phyloP scores from a whole-genome alignment of 2,329 filamentous ascomycete species.

The Beauveria sp. region DNA sequence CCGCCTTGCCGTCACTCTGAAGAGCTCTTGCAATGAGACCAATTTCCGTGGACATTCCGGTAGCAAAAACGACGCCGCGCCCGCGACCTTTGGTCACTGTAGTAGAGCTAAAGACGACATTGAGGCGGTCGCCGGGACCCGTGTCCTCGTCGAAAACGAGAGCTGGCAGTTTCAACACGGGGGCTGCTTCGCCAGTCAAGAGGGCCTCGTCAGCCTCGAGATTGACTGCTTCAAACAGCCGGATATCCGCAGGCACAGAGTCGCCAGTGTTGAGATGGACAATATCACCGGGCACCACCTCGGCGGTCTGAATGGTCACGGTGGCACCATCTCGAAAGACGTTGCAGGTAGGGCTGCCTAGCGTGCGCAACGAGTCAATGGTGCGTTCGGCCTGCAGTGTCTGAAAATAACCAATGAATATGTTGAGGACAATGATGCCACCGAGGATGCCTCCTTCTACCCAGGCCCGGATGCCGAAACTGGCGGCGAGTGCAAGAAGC shows the following conservation, averaged over 20 bases:
- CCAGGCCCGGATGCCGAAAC: constrained; percentile 42
- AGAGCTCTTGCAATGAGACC: constrained; percentile 43
- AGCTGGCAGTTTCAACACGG: constrained; percentile 41
- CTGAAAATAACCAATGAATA: constrained; percentile 39
- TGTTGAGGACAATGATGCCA: constrained; percentile 45
- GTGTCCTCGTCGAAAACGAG: constrained; percentile 29
- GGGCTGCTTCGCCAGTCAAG: constrained; percentile 53
- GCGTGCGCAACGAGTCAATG: constrained; percentile 31
- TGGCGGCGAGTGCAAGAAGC: constrained; percentile 50
- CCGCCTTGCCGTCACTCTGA: constrained; percentile 21
- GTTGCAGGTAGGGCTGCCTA: constrained; percentile 29
- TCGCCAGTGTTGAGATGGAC: constrained; percentile 43
- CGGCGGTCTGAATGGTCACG: constrained; percentile 24
- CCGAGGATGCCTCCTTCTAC: constrained; percentile 44
- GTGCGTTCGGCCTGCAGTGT: constrained; percentile 34
- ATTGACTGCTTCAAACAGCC: constrained; percentile 49
- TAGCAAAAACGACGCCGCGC: constrained; percentile 50
- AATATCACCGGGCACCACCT: constrained; percentile 50
- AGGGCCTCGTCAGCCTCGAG: constrained; percentile 56
- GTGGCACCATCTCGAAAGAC: constrained; percentile 31
- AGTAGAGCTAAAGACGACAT: constrained; percentile 49
- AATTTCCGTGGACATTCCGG: constrained; percentile 53
- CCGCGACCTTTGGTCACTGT: constrained; percentile 51
- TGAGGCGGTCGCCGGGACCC: constrained; percentile 43
- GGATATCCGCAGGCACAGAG: constrained; percentile 48